Evolutionary conservation across 2,329 filamentous ascomycete genomes (phyloP).

Genomic region (Knufia fluminis): DNA sequence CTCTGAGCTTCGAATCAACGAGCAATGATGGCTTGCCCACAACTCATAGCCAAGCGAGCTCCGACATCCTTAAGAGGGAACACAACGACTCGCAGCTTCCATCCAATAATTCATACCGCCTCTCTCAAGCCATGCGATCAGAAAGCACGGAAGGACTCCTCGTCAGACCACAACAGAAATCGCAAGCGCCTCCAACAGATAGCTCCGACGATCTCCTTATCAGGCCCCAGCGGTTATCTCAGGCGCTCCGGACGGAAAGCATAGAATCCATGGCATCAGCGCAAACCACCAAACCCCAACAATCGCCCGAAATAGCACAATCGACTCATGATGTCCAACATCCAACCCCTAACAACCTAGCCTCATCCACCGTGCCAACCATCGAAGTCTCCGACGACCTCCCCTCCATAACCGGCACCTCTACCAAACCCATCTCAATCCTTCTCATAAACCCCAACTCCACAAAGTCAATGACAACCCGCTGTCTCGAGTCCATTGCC

Average conservation of each 20-base stretch:
- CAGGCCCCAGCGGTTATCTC: neutral
- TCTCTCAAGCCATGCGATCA: neutral
- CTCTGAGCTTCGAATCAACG: neutral
- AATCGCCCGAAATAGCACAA: neutral
- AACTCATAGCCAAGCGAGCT: neutral
- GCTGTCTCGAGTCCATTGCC: constrained; percentile 37
- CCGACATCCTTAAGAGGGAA: neutral
- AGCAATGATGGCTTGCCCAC: neutral
- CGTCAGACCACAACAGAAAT: neutral
- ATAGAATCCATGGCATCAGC: neutral
- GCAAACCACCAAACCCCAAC: neutral
- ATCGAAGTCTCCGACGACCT: neutral
- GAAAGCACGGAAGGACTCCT: neutral
- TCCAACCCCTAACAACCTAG: no score
- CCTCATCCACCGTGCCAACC: no score
- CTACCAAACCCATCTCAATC: constrained; percentile 23
- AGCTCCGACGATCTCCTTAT: neutral
- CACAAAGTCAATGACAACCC: constrained; percentile 39
- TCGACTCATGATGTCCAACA: no score
- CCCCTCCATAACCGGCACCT: neutral
- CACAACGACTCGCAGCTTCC: neutral
- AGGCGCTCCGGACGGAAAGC: neutral
- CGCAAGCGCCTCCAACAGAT: neutral
- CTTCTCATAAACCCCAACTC: constrained; percentile 43
- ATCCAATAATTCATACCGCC: neutral